phyloP scores from a whole-genome alignment of 257 asterid genomes.

The Solanum appendiculatum region DNA sequence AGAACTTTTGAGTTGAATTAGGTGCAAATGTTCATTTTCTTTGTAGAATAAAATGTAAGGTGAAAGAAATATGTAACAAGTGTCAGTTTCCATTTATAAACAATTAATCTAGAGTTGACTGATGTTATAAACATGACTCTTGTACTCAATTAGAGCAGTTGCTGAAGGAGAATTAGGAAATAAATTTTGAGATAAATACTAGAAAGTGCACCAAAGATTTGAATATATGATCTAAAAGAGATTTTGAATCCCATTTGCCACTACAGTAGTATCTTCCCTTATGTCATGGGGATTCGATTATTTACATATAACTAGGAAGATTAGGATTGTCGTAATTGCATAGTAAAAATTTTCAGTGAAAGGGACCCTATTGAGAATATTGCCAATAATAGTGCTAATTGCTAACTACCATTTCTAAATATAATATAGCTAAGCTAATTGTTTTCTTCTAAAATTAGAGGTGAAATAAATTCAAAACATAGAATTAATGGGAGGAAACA shows the following conservation, averaged over 20 bases:
- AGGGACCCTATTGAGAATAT: too few species aligned
- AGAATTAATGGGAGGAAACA: not conserved
- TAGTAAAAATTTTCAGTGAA: too few species aligned
- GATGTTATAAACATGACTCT: not conserved
- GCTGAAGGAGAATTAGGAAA: not conserved
- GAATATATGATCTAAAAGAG: too few species aligned
- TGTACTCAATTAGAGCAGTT: not conserved
- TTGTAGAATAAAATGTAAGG: not conserved
- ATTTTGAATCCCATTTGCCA: too few species aligned
- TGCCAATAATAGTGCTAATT: not conserved
- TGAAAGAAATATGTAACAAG: not conserved
- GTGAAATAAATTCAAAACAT: not conserved
- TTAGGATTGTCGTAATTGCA: too few species aligned
- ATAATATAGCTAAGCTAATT: not conserved
- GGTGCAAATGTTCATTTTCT: not conserved
- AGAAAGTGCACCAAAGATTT: not conserved
- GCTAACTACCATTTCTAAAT: not conserved
- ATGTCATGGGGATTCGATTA: too few species aligned
- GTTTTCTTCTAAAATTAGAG: not conserved
- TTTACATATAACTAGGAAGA: too few species aligned
- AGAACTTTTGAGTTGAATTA: not conserved
- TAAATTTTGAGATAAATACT: not conserved
- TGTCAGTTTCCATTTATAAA: not conserved
- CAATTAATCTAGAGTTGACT: not conserved
- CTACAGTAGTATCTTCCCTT: too few species aligned